Evolutionary conservation across 164 flowering plant species (phyloP), one percentile per base, ranked within the genome.

Genomic region (Magnolia sinica): DNA sequence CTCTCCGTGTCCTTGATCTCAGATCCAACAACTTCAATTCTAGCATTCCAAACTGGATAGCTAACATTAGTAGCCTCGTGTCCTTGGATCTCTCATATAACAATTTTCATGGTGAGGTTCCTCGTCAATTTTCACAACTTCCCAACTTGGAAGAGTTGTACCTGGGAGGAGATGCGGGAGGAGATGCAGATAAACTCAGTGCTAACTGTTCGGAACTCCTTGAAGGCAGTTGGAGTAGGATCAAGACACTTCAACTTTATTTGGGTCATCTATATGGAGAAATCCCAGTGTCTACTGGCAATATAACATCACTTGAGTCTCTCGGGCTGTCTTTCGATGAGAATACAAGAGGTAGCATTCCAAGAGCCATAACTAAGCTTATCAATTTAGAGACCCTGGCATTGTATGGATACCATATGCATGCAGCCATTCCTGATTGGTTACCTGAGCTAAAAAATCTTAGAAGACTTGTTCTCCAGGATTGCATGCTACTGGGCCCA

Each of bases 121-220:
- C 79, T 2, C 3, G 52, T 1, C 50, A 78, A 50, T 1, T 78
- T 7, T 73, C 77, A 8, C 27, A 23, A 3, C 77, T 78, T 64
- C n/a, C 71, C 5, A 73, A 27, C 55, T 79, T 82, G 71, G 79
- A 76, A 52, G 50, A 76, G 23, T 27, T 82, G 63, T 82, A n/a
- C n/a, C n/a, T n/a, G n/a, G n/a, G n/a, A n/a, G n/a, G n/a, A n/a
- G n/a, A n/a, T n/a, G n/a, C n/a, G 1, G 72, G 79, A 16, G 84
- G 82, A 16, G 61, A 49, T 1, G 73, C 49, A 79, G 77, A 14
- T 24, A 9, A 55, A 9, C 61, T 55, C 16, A 11, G 61, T 55
- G 18, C 18, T 16, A 55, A 55, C 18, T 55, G 61, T 55, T 55
- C 61, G 0, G 0, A 55, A 16, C 61, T 55, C 13, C 61, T 13